Conservation (phyloP, 306 rosid genomes). For the Sindora glabra region DNA sequence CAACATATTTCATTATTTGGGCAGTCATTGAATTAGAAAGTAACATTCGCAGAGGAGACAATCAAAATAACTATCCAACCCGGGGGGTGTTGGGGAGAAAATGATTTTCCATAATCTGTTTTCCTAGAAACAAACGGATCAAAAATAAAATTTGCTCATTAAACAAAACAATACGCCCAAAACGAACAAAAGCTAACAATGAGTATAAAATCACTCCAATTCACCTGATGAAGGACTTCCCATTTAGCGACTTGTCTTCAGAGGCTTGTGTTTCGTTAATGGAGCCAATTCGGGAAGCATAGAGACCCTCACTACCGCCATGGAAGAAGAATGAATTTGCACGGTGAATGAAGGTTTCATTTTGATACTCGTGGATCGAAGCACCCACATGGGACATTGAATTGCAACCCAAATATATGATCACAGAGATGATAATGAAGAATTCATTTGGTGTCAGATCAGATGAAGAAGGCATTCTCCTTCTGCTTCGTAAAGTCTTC, state of each 20-base stretch:
- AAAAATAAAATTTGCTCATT: neutral
- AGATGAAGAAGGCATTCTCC: neutral
- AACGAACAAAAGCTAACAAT: neutral
- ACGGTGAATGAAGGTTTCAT: slow-evolving; percentile 50
- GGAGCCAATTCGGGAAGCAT: slow-evolving; percentile 38
- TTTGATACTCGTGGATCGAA: slow-evolving; percentile 67
- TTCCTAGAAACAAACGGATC: too few relatives aligned
- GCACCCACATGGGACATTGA: slow-evolving; percentile 36
- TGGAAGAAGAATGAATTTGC: slow-evolving; percentile 90
- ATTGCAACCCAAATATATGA: slow-evolving; percentile 11
- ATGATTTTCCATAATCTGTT: too few relatives aligned
- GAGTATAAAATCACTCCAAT: neutral
- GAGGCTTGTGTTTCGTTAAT: slow-evolving; percentile 14
- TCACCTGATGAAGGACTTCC: slow-evolving; percentile 66
- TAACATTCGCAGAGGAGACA: too few relatives aligned
- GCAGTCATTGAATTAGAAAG: too few relatives aligned
- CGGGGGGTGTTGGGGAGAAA: too few relatives aligned
- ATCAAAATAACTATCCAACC: too few relatives aligned
- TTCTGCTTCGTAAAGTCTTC: slow-evolving; percentile 9
- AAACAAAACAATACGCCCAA: neutral
- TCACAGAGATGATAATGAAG: neutral
- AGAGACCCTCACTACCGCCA: slow-evolving; percentile 83
- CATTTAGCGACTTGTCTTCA: slow-evolving; percentile 31
- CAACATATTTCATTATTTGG: too few relatives aligned
- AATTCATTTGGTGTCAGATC: slow-evolving; percentile 30